These are phyloP conservation scores for Chromera velia DNA, from an alignment of 73 alveolate species.

Conservation along the genomic window DNA sequence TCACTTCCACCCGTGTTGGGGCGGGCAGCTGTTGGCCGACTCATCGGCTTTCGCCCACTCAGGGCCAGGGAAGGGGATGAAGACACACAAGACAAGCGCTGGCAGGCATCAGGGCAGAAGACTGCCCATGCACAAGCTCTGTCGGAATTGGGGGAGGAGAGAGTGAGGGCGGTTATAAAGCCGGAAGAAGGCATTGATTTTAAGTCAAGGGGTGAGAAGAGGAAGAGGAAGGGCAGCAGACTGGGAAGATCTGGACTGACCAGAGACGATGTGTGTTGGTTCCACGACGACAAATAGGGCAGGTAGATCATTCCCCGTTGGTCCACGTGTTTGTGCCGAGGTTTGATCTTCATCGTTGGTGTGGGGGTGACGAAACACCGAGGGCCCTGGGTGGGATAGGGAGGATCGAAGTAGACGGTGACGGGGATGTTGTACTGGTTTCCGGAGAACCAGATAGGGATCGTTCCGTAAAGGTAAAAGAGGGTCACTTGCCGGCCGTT, in stretches of 20 bases:
- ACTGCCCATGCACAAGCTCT: background rate
- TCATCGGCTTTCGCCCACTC: too few relatives aligned
- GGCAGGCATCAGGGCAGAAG: background rate
- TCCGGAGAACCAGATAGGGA: background rate
- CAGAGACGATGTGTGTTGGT: too few relatives aligned
- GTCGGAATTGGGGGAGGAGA: background rate
- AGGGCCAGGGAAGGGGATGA: background rate
- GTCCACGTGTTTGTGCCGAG: background rate
- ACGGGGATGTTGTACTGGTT: constrained; percentile 1
- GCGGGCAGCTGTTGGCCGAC: too few relatives aligned
- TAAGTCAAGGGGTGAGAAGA: too few relatives aligned
- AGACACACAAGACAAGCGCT: background rate
- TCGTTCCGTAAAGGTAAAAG: background rate
- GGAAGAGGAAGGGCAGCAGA: too few relatives aligned
- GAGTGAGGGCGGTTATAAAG: too few relatives aligned
- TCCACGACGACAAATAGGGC: background rate
- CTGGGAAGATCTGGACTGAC: too few relatives aligned
- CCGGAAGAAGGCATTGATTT: too few relatives aligned
- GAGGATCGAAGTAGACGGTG: constrained; percentile 1
- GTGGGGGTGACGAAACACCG: constrained; percentile 1
- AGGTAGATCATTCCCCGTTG: background rate
- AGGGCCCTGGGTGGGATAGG: background rate
- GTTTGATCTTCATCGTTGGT: background rate
- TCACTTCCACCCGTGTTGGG: too few relatives aligned
- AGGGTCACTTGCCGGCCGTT: background rate